Percentiles rank a stretch among this genome's conserved stretches.
Evolutionary conservation across 768 basidiomycete genomes (phyloP).

Genomic region (Holtermannia corniformis): DNA sequence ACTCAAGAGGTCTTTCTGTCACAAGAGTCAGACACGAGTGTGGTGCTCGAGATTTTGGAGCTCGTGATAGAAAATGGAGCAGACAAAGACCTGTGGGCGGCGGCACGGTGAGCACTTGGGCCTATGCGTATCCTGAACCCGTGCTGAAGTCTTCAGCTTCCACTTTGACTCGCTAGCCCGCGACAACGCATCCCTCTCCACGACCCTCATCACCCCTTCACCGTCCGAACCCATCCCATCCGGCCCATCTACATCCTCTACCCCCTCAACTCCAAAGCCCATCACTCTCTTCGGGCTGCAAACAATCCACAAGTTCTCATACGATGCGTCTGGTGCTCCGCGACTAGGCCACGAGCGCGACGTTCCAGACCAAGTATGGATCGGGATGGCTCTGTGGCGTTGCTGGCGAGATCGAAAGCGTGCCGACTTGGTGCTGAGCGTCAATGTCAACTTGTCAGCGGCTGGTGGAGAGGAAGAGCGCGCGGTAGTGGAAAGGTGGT

Average conservation of each 20-base stretch:
- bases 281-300: slow-evolving; percentile 63
- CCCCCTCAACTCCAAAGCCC: slow-evolving; percentile 45
- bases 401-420: slow-evolving; percentile 51
- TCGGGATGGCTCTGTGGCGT: slow-evolving; percentile 74
- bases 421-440: slow-evolving; percentile 73
- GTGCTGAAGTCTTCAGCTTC: slow-evolving; percentile 50
- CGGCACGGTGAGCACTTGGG: slow-evolving; percentile 53
- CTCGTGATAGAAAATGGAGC: slow-evolving; percentile 50
- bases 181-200: slow-evolving; percentile 65
- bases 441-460: slow-evolving; percentile 57
- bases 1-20: slow-evolving; percentile 88
- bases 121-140: slow-evolving; percentile 1
- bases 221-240: slow-evolving; percentile 37
- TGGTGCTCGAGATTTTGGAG: slow-evolving; percentile 76
- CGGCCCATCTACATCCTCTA: slow-evolving; percentile 37
- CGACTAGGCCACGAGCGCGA: slow-evolving; percentile 46
- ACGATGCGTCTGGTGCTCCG: slow-evolving; percentile 27
- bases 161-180: slow-evolving; percentile 85
- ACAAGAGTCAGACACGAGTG: slow-evolving; percentile 56
- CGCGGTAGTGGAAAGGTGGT: slow-evolving; percentile 46
- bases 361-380: slow-evolving; percentile 57
- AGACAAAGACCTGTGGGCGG: slow-evolving; percentile 50
- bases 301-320: slow-evolving; percentile 58
- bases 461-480: slow-evolving; percentile 42
- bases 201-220: slow-evolving; percentile 44